phyloP scores from a whole-genome alignment of 2,329 filamentous ascomycete species.

The Botryotinia narcissicola region DNA sequence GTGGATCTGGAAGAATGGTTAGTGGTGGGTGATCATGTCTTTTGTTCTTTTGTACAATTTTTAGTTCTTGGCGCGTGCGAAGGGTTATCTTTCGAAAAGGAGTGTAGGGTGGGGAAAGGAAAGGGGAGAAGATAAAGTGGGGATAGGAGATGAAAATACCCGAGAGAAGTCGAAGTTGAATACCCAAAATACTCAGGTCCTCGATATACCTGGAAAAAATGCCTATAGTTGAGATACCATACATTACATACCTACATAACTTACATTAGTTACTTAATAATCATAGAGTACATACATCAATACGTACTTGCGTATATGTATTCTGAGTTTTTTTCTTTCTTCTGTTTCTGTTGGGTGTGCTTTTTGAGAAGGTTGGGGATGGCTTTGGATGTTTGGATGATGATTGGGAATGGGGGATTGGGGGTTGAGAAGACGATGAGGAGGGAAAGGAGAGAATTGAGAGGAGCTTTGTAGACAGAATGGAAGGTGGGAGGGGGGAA shows the following conservation, averaged over 20 bases:
- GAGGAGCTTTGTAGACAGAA: not conserved
- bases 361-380: not conserved
- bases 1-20: conserved; percentile 1
- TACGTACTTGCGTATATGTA: not conserved
- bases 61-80: not conserved
- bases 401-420: not conserved
- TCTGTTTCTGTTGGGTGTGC: not conserved
- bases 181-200: not conserved
- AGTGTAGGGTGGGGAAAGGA: not conserved
- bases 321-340: not conserved
- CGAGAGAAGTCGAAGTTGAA: not conserved
- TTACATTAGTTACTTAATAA: not conserved
- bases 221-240: not conserved
- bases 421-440: not conserved
- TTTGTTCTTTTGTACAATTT: not conserved
- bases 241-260: not conserved
- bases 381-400: not conserved
- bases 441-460: not conserved
- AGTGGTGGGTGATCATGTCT: not conserved
- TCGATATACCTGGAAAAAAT: not conserved
- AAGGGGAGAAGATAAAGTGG: not conserved
- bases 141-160: not conserved
- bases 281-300: not conserved
- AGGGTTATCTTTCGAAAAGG: not conserved
- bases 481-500: not conserved